phyloP scores from a whole-genome alignment of 345 rosid species.

The Chamaenerion angustifolium region DNA sequence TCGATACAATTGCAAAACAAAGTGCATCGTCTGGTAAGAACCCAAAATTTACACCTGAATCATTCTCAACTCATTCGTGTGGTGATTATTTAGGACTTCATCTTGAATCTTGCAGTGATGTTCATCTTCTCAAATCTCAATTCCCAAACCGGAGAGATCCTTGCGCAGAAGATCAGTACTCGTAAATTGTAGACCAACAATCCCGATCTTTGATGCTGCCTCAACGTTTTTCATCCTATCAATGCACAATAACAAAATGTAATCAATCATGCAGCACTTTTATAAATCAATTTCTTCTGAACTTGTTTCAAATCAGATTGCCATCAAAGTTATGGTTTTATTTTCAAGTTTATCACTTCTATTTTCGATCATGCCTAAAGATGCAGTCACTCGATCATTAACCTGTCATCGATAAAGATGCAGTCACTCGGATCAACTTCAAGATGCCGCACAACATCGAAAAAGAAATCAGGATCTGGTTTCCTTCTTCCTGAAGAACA shows the following conservation, averaged over 20 bases:
- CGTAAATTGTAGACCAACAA: slow-evolving; percentile 55
- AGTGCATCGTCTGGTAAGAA: no score
- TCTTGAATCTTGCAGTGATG: background rate
- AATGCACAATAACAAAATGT: background rate
- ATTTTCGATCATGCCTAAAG: no score
- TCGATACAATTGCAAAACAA: no score
- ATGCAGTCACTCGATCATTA: slow-evolving; percentile 1
- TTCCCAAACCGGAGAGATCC: slow-evolving; percentile 38
- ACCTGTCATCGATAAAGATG: slow-evolving; percentile 85
- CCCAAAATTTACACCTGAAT: no score
- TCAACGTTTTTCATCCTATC: slow-evolving; percentile 55
- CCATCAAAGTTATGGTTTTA: no score
- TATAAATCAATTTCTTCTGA: no score
- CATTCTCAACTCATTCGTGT: no score
- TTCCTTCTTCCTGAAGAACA: slow-evolving; percentile 64
- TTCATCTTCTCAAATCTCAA: slow-evolving; percentile 20
- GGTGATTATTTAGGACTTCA: no score
- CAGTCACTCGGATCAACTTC: slow-evolving; percentile 60
- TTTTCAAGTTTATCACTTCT: no score
- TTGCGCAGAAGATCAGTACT: slow-evolving; percentile 30
- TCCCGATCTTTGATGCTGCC: slow-evolving; percentile 64
- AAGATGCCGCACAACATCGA: slow-evolving; percentile 44
- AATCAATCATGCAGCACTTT: no score
- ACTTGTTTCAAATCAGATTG: no score
- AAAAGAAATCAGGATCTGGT: slow-evolving; percentile 66